Base-by-base conservation (phyloP, 352 stramenopile species). In the Phytophthora fragariaefolia region DNA sequence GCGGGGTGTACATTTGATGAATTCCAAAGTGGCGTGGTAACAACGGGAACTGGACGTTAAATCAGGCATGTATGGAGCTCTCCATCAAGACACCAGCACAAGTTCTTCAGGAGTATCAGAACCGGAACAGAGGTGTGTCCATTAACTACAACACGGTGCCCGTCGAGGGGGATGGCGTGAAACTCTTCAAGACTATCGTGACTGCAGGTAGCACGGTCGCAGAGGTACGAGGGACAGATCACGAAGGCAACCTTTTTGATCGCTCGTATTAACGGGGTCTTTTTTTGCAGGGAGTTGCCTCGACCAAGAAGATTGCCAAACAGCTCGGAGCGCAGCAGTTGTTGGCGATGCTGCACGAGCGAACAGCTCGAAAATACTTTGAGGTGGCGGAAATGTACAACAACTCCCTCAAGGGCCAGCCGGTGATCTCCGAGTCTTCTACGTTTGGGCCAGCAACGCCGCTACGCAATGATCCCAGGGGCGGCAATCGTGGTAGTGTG, bases 51-150 rank as follows among this genome's bases (percentile, higher is more conserved):
- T 58, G 15, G 40, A 54, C 22, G 55, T 20, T 15, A 38, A 50
- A 17, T 9, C 52, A 95, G 80, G 82, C 70, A 18, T 95, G 85
- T 55, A 85, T 93, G 71, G 77, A 93, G 43, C 69, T 95, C 34
- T 85, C 78, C 6, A 80, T 92, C 58, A 93, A 93, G 71, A 95
- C 87, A 1, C 87, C 87, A 1, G 87, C 85, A 10, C 87, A 95
- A 75, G 83, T 95, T n/a, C 69, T 96, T 18, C 83, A 93, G 43
- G 87, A 96, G 61, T 96, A 92, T 57, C 84, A 93, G 63, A 93
- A 92, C 57, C 76, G 85, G 15, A 87, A 96, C 48, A 82, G 82
- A 7, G 87, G 87, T 10, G 80, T 92, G 7, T 87, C 84, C 1
- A 83, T 96, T 66, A 92, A 92, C 49, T 96, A 93, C 64, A 94